A percentile compares a stretch with the other conserved stretches of the same genome.
phyloP scores from a whole-genome alignment of 306 rosid species.

The Castanea sativa region DNA sequence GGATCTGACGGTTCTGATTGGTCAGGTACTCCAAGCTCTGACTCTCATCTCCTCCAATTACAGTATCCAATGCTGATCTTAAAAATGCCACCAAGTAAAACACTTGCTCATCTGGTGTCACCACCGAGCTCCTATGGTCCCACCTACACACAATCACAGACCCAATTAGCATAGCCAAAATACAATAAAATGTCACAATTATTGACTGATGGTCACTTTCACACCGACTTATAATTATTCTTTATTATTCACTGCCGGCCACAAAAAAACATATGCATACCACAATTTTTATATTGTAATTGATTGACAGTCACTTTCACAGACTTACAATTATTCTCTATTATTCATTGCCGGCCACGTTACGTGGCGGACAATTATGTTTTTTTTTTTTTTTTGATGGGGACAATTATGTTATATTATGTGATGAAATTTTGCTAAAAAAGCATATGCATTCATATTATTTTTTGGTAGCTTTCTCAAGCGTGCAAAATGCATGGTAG shows the following conservation, averaged over 20 bases:
- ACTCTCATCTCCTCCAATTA: constrained; percentile 29
- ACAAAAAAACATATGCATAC: too few relatives aligned
- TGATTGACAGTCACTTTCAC: too few relatives aligned
- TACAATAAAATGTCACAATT: too few relatives aligned
- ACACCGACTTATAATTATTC: too few relatives aligned
- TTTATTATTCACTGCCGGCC: too few relatives aligned
- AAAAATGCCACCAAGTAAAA: constrained; percentile 92
- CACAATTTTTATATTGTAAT: too few relatives aligned
- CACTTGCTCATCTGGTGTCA: constrained; percentile 78
- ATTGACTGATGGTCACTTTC: too few relatives aligned
- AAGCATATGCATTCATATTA: background rate
- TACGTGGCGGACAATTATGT: too few relatives aligned
- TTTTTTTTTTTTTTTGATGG: too few relatives aligned
- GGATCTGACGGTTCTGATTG: constrained; percentile 73
- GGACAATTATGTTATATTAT: too few relatives aligned
- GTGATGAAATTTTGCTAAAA: background rate
- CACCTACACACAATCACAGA: constrained; percentile 50
- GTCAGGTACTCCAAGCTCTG: constrained; percentile 59
- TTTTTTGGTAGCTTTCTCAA: background rate
- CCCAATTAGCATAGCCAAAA: background rate
- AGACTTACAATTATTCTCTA: too few relatives aligned
- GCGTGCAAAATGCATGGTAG: constrained; percentile 13
- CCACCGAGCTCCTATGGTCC: constrained; percentile 83
- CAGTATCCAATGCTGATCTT: constrained; percentile 69
- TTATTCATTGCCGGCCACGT: too few relatives aligned